These are phyloP conservation scores for Aspergillus intermedius DNA, from an alignment of 2,329 filamentous ascomycete species.

Conservation along the genomic window DNA sequence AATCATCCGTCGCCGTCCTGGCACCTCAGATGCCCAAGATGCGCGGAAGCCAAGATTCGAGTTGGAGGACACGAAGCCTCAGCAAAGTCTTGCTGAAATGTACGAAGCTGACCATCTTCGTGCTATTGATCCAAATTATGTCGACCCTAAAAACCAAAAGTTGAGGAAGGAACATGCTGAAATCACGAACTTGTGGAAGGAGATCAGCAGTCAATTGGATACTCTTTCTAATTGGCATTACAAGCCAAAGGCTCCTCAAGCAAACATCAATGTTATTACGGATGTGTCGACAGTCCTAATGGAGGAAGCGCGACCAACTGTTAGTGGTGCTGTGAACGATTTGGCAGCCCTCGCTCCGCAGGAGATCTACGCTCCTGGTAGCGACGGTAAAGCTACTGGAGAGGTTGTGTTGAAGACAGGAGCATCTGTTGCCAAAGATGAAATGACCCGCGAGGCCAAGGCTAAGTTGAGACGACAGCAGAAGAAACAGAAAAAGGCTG, in stretches of 20 bases:
- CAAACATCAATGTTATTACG: slow-evolving; percentile 77
- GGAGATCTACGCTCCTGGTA: slow-evolving; percentile 78
- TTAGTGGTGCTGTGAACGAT: slow-evolving; percentile 56
- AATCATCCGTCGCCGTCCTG: slow-evolving; percentile 72
- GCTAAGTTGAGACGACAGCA: slow-evolving; percentile 66
- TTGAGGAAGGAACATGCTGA: slow-evolving; percentile 74
- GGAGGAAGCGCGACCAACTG: slow-evolving; percentile 89
- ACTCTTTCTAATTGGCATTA: slow-evolving; percentile 91
- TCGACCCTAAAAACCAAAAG: slow-evolving; percentile 77
- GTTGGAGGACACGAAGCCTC: slow-evolving; percentile 79
- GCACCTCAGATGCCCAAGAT: slow-evolving; percentile 57
- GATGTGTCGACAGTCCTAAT: slow-evolving; percentile 89
- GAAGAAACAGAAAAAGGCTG: slow-evolving; percentile 71
- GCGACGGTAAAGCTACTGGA: slow-evolving; percentile 52
- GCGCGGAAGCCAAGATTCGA: slow-evolving; percentile 68
- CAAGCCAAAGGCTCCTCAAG: slow-evolving; percentile 76
- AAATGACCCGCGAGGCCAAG: slow-evolving; percentile 86
- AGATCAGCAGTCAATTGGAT: slow-evolving; percentile 73
- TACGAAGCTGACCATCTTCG: slow-evolving; percentile 91
- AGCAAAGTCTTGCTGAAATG: slow-evolving; percentile 79
- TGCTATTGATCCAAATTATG: slow-evolving; percentile 68
- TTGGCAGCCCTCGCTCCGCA: slow-evolving; percentile 79
- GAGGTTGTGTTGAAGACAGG: slow-evolving; percentile 75
- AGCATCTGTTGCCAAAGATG: slow-evolving; percentile 69
- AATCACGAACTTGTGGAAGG: slow-evolving; percentile 75